Base-by-base conservation (phyloP, 257 asterid species). In the Plantago major region DNA sequence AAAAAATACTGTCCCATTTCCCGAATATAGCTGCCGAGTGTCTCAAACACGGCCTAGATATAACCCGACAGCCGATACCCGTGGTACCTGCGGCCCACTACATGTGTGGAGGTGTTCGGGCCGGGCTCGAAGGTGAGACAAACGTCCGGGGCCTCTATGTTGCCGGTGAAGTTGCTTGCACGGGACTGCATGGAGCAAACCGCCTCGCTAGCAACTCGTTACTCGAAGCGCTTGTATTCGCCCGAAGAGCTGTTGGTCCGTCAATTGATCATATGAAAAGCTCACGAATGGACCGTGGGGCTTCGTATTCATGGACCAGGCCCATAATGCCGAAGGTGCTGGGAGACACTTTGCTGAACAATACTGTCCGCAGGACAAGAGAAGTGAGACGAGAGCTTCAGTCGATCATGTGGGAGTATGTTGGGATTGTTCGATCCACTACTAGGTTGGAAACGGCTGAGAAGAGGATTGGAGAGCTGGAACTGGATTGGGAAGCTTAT, bases 71-170 rank as follows among this genome's bases (percentile, higher is more conserved):
- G 51, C 95, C 95, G 0, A 93, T 93, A 67, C 99, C 99, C 0
- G 99, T 93, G 10, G 94, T 93, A 50, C 99, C 99, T 1, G 99
- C 99, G 0, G 99, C 99, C 28, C 99, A 93, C 55, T 93, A 93
- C 89, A 93, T 93, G 97, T 93, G 99, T 9, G 99, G 99, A 8
- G 99, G 99, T 22, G 97, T 93, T 14, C 94, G 95, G 6, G 99
- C 99, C 0, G 96, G 97, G 13, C 97, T 93, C 17, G 78, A 84
- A 12, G 99, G 97, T 18, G 99, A 89, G 67, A 93, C 99, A 2
- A 85, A 93, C 16, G 95, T 93, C 15, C 58, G 12, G 19, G 96
- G 99, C 9, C 95, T 93, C 61, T 93, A 73, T 8, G 94, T 93
- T 50, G 96, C 99, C 0, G 99, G 99, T 9, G 99, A 93, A 71